Percentiles rank a stretch among this genome's conserved stretches.
Evolutionary conservation across 768 basidiomycete species (phyloP).

Genomic region (Fibroporia radiculosa): DNA sequence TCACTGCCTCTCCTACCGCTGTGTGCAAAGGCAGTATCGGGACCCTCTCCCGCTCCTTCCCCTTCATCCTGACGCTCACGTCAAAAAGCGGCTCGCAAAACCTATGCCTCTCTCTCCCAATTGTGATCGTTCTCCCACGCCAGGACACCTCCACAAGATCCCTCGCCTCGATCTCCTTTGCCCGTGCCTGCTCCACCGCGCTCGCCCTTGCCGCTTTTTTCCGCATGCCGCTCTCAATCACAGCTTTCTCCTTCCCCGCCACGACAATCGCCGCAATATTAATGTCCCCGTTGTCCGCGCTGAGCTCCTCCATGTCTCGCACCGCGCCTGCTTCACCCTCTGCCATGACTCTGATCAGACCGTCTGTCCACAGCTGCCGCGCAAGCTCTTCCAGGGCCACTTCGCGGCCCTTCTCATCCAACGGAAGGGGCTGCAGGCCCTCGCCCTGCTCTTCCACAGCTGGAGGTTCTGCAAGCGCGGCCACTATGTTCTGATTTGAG

Average conservation of each 20-base stretch:
- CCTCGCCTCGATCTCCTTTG: conserved; percentile 74
- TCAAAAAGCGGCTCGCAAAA: conserved; percentile 90
- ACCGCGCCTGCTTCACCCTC: conserved; percentile 56
- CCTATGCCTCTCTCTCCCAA: conserved; percentile 84
- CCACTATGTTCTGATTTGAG: conserved; percentile 57
- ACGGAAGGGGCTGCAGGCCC: conserved; percentile 32
- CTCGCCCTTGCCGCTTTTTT: conserved; percentile 66
- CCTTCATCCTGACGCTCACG: conserved; percentile 16
- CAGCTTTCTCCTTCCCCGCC: conserved; percentile 84
- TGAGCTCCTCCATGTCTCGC: conserved; percentile 20
- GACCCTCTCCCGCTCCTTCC: conserved; percentile 6
- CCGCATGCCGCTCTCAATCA: conserved; percentile 81
- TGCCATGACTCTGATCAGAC: conserved; percentile 64
- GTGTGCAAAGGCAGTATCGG: conserved; percentile 43
- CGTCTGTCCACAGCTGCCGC: conserved; percentile 52
- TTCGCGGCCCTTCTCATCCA: conserved; percentile 40
- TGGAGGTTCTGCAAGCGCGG: conserved; percentile 47
- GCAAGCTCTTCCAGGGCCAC: conserved; percentile 55
- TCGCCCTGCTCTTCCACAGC: conserved; percentile 38
- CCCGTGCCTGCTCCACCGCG: conserved; percentile 75
- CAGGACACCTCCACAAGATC: conserved; percentile 77
- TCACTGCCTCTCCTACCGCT: conserved; percentile 56
- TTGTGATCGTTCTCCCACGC: conserved; percentile 57
- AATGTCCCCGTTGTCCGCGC: conserved; percentile 79
- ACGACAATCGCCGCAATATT: conserved; percentile 88